Evolutionary conservation across 179 eudicot species (phyloP).

Genomic region (Drosera spatulata): DNA sequence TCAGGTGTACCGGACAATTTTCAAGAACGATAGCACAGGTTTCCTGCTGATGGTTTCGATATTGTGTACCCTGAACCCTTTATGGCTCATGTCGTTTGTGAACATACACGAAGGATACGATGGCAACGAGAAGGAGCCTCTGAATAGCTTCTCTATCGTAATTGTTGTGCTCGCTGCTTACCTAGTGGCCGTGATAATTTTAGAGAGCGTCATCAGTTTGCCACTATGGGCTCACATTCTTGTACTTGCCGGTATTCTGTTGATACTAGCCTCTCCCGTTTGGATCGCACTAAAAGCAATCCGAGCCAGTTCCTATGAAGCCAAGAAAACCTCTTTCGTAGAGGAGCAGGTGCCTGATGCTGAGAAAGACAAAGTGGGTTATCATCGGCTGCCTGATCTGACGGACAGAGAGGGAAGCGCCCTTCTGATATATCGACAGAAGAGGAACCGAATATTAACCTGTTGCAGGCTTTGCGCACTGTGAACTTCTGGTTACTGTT

Average conservation of each 20-base stretch:
- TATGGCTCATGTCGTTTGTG: slow-evolving; percentile 63
- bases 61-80: slow-evolving; percentile 40
- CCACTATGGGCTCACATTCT: slow-evolving; percentile 28
- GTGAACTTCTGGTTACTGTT: slow-evolving; percentile 69
- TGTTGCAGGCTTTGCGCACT: slow-evolving; percentile 60
- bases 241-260: slow-evolving; percentile 25
- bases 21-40: slow-evolving; percentile 37
- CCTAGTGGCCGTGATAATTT: slow-evolving; percentile 43
- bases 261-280: slow-evolving; percentile 50
- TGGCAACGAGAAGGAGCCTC: slow-evolving; percentile 37
- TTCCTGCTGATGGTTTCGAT: slow-evolving; percentile 66
- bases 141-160: slow-evolving; percentile 43
- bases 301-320: slow-evolving; percentile 9
- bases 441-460: slow-evolving; percentile 31
- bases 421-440: slow-evolving; percentile 6
- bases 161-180: slow-evolving; percentile 43
- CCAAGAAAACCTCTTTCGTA: neutral
- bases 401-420: slow-evolving; percentile 8
- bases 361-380: slow-evolving; percentile 10
- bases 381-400: slow-evolving; percentile 23
- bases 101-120: slow-evolving; percentile 21
- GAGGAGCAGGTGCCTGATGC: slow-evolving; percentile 4
- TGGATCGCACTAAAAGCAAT: slow-evolving; percentile 35
- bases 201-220: slow-evolving; percentile 36
- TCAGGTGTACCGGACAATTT: slow-evolving; percentile 54